Percentiles rank a stretch among this genome's conserved stretches.
Evolutionary conservation across 371 early-diverging fungal genomes (phyloP).

Genomic region (Zychaea mexicana): DNA sequence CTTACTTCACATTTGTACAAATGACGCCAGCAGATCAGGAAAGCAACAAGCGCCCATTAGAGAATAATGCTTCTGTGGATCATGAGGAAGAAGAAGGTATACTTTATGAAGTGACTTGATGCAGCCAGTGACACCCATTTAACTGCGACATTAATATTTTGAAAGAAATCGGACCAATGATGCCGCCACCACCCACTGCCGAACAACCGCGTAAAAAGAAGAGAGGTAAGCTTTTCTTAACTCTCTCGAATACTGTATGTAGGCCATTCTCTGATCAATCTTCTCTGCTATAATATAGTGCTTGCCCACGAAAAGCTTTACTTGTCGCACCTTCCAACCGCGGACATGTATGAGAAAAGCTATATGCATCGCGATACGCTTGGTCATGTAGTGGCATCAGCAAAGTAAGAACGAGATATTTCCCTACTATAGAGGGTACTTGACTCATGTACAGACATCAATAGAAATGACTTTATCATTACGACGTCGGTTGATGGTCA

Average conservation of each 20-base stretch:
- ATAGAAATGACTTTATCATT: slow-evolving; percentile 86
- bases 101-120: background rate
- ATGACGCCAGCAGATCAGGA: background rate
- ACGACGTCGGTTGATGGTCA: slow-evolving; percentile 96
- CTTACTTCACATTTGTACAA: no score
- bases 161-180: slow-evolving; percentile 44
- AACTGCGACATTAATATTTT: background rate
- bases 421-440: no score
- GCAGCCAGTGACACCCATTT: background rate
- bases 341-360: slow-evolving; percentile 90
- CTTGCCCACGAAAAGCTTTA: slow-evolving; percentile 78
- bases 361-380: slow-evolving; percentile 95
- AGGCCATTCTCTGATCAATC: background rate
- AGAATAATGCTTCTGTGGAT: background rate
- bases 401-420: slow-evolving; percentile 35
- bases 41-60: slow-evolving; percentile 10
- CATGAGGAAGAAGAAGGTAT: slow-evolving; percentile 2
- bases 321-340: slow-evolving; percentile 75
- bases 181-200: slow-evolving; percentile 37
- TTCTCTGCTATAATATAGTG: slow-evolving; percentile 29
- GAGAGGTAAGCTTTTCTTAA: slow-evolving; percentile 24
- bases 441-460: no score
- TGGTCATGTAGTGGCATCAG: slow-evolving; percentile 75
- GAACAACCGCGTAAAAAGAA: slow-evolving; percentile 42
- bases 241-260: background rate